Percentiles rank a stretch among this genome's conserved stretches.
phyloP scores from a whole-genome alignment of 2,329 filamentous ascomycete genomes.

The Fusarium siculi region DNA sequence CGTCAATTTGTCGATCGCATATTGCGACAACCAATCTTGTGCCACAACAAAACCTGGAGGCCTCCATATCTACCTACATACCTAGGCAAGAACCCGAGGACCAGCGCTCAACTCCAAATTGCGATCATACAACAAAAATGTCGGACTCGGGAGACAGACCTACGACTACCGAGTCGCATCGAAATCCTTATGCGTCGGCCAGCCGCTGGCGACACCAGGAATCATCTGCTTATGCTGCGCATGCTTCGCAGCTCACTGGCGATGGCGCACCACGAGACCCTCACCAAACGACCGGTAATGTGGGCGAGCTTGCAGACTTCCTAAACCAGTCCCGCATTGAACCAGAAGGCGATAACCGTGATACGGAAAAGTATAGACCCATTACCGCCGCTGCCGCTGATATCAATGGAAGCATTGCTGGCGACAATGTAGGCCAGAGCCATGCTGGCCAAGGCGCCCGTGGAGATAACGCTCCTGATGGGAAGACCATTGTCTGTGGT shows the following conservation, averaged over 20 bases:
- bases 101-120: background rate
- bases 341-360: slow-evolving; percentile 47
- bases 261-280: slow-evolving; percentile 45
- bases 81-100: background rate
- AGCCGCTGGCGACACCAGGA: slow-evolving; percentile 73
- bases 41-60: slow-evolving; percentile 19
- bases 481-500: slow-evolving; percentile 73
- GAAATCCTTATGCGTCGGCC: slow-evolving; percentile 66
- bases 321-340: slow-evolving; percentile 65
- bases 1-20: slow-evolving; percentile 23
- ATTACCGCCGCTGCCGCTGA: slow-evolving; percentile 58
- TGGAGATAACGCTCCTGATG: slow-evolving; percentile 50
- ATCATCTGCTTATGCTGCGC: slow-evolving; percentile 64
- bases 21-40: slow-evolving; percentile 18
- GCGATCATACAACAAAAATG: slow-evolving; percentile 32
- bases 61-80: slow-evolving; percentile 14
- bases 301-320: slow-evolving; percentile 65
- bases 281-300: slow-evolving; percentile 52
- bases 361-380: slow-evolving; percentile 56
- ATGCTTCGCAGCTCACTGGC: slow-evolving; percentile 52
- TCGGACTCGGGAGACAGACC: slow-evolving; percentile 35
- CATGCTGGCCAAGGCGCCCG: slow-evolving; percentile 34
- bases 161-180: slow-evolving; percentile 46
- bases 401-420: slow-evolving; percentile 15
- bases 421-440: slow-evolving; percentile 43